Evolutionary conservation across 805 yeast genomes (phyloP), one percentile per base, ranked within the genome.

Genomic region (Saturnispora bothae): DNA sequence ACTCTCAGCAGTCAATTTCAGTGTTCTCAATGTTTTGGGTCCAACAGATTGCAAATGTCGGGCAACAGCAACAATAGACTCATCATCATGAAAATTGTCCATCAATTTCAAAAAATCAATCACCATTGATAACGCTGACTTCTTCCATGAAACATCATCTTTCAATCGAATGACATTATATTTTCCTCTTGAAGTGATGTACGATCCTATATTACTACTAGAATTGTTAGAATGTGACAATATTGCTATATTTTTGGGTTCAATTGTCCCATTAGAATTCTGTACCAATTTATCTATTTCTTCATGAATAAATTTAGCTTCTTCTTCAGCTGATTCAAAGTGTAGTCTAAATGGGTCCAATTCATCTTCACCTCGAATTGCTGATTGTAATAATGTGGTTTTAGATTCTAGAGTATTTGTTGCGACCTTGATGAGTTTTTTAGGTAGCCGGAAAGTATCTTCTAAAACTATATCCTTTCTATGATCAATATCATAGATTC

Each of bases 381-480:
- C 46, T 4, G 47, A 40, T 13, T 35, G 40, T 6, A 43, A 27
- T 40, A 49, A 34, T 0, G 43, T 40, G 18, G 40, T 33, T 12
- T 26, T 17, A 21, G 30, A 33, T 8, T 53, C 54, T 18, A 58
- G 20, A 2, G 57, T 15, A 29, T 43, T 52, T 5, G 62, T 53
- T 0, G 81, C 66, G 1, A 68, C 60, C 2, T 60, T 45, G 15
- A 75, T 51, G 3, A 79, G 66, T 38, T 74, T 76, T 0, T 80
- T 78, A 0, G 82, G 66, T 18, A 75, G 68, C 45, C 89, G 59
- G 48, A 80, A 81, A 16, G 77, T 68, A 43, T 76, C 76, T 15
- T 53, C 47, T 36, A 80, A 47, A 14, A 56, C 48, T 2, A 68
- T 47, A n/a, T 63, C 59, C 18, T 43, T 51, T 18, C 52, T 48